Percentiles rank a stretch among this genome's conserved stretches.
Evolutionary conservation across 129 eudicot species (phyloP).

Genomic region (Helianthus annuus): HanXRQr2.0-SUNRISE NC_035442.2:115983909-115984408

Average conservation of each 20-base stretch:
- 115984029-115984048: slow-evolving; percentile 1
- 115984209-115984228: too few relatives aligned
- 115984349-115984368: slow-evolving; percentile 16
- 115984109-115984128: too few relatives aligned
- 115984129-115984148: too few relatives aligned
- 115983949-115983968: slow-evolving; percentile 78
- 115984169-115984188: too few relatives aligned
- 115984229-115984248: too few relatives aligned
- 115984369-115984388: background rate
- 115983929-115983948: slow-evolving; percentile 78
- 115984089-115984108: too few relatives aligned
- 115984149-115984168: too few relatives aligned
- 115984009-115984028: slow-evolving; percentile 44
- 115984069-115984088: background rate
- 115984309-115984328: background rate
- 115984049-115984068: too few relatives aligned
- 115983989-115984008: slow-evolving; percentile 79
- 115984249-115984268: too few relatives aligned
- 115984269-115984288: slow-evolving; percentile 20
- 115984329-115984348: slow-evolving; percentile 18
- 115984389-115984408: background rate
- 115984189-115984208: too few relatives aligned
- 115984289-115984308: slow-evolving; percentile 31
- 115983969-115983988: slow-evolving; percentile 81
- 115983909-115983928: slow-evolving; percentile 58